Evolutionary conservation across 2,329 filamentous ascomycete genomes (phyloP), one percentile per base, ranked within the genome.

Genomic region (Penicillium palitans): DNA sequence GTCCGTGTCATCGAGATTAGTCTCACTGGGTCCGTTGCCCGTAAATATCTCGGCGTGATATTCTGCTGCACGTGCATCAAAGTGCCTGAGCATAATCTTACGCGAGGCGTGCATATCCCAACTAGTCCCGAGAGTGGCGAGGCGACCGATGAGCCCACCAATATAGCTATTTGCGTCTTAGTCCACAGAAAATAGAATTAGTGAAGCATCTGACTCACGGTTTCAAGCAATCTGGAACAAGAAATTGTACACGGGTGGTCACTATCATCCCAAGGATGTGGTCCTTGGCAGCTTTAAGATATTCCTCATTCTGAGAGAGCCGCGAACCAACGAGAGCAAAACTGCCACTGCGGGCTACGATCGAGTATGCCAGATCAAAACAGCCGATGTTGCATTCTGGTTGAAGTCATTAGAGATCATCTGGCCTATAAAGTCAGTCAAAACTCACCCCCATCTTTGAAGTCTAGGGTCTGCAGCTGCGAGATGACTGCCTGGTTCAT

Each of bases 241-340:
- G 51, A 3, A 67, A 66, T n/a, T 67, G 61, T 8, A 63, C 60
- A 2, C 65, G 63, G 45, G 65, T 59, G 21, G 63, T 66, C 37
- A 64, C 51, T 29, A 67, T 66, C 65, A 67, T 67, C 6, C 65
- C 63, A 15, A 67, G 53, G 1, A 67, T 67, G 53, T 67, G 65
- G 19, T 64, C 60, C 21, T 67, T 67, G 13, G 63, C 61, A 7
- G 65, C 65, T 27, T 61, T 46, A 2, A 67, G 46, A 27, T 67
- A 67, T 19, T 66, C 65, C 8, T 66, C 63, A 35, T 66, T 33
- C 15, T 56, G 59, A 9, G 63, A 60, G 27, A 67, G 62, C 6
- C 60, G 61, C 8, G 58, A 45, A 4, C 65, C 65, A 31, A 66
- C 60, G 46, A 67, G 52, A 46, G 63, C 55, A 37, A 61, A 61